phyloP scores from a whole-genome alignment of 345 rosid species.

The Murraya koenigii region DNA sequence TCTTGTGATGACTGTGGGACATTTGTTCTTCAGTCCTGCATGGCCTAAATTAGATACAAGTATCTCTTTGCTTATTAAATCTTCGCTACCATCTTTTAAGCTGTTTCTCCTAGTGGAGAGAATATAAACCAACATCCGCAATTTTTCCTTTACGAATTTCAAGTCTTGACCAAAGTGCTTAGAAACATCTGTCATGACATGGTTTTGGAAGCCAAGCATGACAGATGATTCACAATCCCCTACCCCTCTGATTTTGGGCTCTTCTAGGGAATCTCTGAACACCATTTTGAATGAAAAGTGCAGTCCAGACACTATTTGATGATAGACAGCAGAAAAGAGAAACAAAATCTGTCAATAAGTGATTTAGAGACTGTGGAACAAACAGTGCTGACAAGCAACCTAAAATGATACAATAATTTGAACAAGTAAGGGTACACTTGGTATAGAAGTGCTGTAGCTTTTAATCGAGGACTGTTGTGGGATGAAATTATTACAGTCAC shows the following conservation, averaged over 20 bases:
- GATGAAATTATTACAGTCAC: not conserved
- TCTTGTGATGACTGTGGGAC: not conserved
- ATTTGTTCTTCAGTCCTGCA: constrained; percentile 19
- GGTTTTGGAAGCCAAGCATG: constrained; percentile 13
- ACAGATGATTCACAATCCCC: constrained; percentile 13
- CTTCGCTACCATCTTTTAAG: constrained; percentile 13
- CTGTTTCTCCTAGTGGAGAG: constrained; percentile 22
- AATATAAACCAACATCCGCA: constrained; percentile 13
- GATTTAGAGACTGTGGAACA: not conserved
- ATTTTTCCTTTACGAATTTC: constrained; percentile 14
- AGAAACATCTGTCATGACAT: not conserved
- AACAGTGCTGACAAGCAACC: not conserved
- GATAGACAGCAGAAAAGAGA: not conserved
- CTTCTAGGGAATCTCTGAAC: constrained; percentile 31
- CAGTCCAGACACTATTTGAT: not conserved
- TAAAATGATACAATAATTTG: not conserved
- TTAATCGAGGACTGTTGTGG: not conserved
- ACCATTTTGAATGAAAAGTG: constrained; percentile 27
- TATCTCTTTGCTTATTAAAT: constrained; percentile 18
- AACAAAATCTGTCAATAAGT: not conserved
- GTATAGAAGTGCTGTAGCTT: no score
- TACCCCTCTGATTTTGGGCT: constrained; percentile 17
- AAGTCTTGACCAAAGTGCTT: not conserved
- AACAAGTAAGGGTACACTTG: not conserved
- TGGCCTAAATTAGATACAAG: constrained; percentile 12